These are phyloP conservation scores for Kwoniella bestiolae DNA, from an alignment of 768 basidiomycete species.

Conservation along the genomic window DNA sequence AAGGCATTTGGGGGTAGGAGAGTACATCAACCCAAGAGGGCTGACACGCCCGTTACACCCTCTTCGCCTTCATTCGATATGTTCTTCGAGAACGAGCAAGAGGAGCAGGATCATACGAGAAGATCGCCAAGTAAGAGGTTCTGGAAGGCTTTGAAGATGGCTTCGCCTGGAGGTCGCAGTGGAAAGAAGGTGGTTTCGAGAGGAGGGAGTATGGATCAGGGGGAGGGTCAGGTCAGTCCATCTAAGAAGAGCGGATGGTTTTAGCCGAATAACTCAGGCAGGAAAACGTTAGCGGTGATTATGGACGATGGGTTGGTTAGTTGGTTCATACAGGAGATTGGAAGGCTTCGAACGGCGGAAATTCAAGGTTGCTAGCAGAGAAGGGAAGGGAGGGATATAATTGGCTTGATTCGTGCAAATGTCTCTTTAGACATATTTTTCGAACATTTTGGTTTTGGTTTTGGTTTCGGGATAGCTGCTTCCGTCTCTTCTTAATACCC, in stretches of 20 bases:
- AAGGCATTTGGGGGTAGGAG: background rate
- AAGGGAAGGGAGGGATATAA: too few relatives aligned
- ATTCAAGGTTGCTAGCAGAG: too few relatives aligned
- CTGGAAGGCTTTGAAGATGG: conserved; percentile 1
- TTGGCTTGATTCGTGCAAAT: too few relatives aligned
- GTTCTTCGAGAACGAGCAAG: background rate
- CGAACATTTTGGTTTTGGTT: too few relatives aligned
- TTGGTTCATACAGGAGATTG: too few relatives aligned
- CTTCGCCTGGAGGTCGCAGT: background rate
- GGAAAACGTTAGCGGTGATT: background rate
- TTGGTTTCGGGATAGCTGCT: background rate
- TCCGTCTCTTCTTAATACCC: background rate
- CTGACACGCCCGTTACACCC: background rate
- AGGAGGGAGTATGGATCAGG: background rate
- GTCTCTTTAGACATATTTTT: too few relatives aligned
- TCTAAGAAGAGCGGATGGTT: background rate
- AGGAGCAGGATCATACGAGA: background rate
- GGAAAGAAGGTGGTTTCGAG: background rate
- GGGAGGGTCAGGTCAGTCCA: background rate
- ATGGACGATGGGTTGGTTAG: too few relatives aligned
- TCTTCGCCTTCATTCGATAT: conserved; percentile 1
- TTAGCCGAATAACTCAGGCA: background rate
- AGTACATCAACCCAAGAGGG: background rate
- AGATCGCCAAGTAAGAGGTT: conserved; percentile 1
- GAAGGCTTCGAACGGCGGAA: too few relatives aligned